A percentile compares a stretch with the other conserved stretches of the same genome.
phyloP scores from a whole-genome alignment of 2,329 filamentous ascomycete genomes.

The Ophiostoma sp. region DNA sequence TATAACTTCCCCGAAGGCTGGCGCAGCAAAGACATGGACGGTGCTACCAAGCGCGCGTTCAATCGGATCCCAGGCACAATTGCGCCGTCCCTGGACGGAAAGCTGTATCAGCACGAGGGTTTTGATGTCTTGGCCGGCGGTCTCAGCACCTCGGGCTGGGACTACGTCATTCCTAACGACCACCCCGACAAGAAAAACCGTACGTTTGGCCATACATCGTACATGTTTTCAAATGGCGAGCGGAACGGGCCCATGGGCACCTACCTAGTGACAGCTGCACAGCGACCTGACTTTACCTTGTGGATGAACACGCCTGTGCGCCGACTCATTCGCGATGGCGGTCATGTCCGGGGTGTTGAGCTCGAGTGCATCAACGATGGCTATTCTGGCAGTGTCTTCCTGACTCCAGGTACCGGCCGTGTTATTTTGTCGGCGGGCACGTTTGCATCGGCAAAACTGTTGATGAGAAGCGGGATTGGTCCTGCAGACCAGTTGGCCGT shows the following conservation, averaged over 20 bases:
- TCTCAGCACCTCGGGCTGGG: not conserved
- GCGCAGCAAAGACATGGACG: slow-evolving; percentile 2
- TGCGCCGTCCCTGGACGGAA: not conserved
- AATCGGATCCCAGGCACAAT: not conserved
- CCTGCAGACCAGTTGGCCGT: slow-evolving; percentile 53
- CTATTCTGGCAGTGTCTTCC: slow-evolving; percentile 52
- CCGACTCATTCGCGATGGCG: not conserved
- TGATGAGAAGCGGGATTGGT: slow-evolving; percentile 64
- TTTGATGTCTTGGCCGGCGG: not conserved
- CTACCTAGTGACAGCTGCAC: not conserved
- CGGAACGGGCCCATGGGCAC: not conserved
- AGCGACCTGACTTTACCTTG: not conserved
- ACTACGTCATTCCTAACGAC: not conserved
- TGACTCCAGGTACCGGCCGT: slow-evolving; percentile 42
- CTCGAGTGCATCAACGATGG: slow-evolving; percentile 43
- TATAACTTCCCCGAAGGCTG: not conserved
- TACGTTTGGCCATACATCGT: not conserved
- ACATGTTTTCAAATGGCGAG: not conserved
- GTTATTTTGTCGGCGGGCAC: slow-evolving; percentile 64
- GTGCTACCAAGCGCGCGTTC: not conserved
- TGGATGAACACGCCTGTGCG: not conserved
- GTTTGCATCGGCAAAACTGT: slow-evolving; percentile 64
- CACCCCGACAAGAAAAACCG: not conserved
- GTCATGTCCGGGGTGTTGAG: slow-evolving; percentile 46
- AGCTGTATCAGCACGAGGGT: not conserved